A percentile compares a stretch with the other conserved stretches of the same genome.
Conservation (phyloP, 2,329 filamentous ascomycete species). For the Fusarium pseudocircinatum region DNA sequence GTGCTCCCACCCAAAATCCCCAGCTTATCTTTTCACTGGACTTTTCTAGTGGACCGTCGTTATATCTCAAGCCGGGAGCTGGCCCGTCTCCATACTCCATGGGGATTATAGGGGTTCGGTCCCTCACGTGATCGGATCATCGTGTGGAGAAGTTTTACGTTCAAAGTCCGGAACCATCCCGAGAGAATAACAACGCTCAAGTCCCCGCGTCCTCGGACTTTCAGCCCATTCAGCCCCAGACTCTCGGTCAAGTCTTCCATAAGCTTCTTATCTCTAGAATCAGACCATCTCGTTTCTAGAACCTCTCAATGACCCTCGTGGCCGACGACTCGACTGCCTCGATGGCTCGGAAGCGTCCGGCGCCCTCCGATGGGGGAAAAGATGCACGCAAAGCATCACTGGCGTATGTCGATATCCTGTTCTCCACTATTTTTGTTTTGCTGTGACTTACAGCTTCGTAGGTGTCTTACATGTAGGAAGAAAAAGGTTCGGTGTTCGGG, state of each 20-base stretch:
- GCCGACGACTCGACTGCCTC: slow-evolving; percentile 26
- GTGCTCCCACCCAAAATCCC: background rate
- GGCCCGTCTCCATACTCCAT: slow-evolving; percentile 8
- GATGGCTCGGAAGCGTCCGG: slow-evolving; percentile 40
- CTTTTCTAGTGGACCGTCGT: background rate
- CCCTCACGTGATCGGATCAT: slow-evolving; percentile 22
- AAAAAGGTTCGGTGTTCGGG: slow-evolving; percentile 42
- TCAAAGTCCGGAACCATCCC: slow-evolving; percentile 24
- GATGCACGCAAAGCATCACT: slow-evolving; percentile 40
- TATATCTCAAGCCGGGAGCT: slow-evolving; percentile 6
- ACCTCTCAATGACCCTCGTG: slow-evolving; percentile 17
- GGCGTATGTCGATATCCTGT: slow-evolving; percentile 32
- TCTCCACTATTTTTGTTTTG: slow-evolving; percentile 22
- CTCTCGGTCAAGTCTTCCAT: slow-evolving; percentile 26
- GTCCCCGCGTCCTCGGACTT: slow-evolving; percentile 23
- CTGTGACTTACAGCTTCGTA: slow-evolving; percentile 3
- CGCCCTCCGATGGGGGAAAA: slow-evolving; percentile 29
- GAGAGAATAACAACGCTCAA: slow-evolving; percentile 31
- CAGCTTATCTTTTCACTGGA: background rate
- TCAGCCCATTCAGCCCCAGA: background rate
- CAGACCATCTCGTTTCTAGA: background rate
- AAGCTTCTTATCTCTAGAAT: background rate
- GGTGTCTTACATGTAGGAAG: slow-evolving; percentile 43
- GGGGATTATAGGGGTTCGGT: background rate
- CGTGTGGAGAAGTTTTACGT: background rate